Percentiles rank a stretch among this genome's conserved stretches.
These are phyloP conservation scores for Conticribra weissflogii DNA, from an alignment of 108 stramenopile genomes.

Conservation along the genomic window DNA sequence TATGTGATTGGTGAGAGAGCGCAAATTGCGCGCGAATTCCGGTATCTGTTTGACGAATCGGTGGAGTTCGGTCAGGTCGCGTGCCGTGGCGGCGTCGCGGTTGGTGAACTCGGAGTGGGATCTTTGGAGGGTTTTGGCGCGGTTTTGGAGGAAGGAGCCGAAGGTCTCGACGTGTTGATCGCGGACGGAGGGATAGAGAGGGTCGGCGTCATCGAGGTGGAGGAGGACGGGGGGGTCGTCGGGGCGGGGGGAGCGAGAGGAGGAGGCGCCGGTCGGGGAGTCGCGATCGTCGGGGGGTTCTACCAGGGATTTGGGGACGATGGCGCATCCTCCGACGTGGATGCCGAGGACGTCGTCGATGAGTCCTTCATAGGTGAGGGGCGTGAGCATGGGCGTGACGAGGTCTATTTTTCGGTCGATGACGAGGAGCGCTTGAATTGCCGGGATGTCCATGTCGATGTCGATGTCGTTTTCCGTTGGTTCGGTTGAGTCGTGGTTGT, in stretches of 20 bases:
- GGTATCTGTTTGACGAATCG: slow-evolving; percentile 98
- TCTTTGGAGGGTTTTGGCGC: slow-evolving; percentile 90
- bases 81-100: slow-evolving; percentile 87
- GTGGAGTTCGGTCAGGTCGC: slow-evolving; percentile 94
- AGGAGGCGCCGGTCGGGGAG: slow-evolving; percentile 21
- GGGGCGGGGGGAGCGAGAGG: neutral
- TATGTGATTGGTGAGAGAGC: slow-evolving; percentile 92
- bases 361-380: slow-evolving; percentile 96
- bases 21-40: slow-evolving; percentile 65
- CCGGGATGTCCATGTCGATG: too few relatives aligned
- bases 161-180: slow-evolving; percentile 95
- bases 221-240: slow-evolving; percentile 32
- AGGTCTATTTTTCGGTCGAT: slow-evolving; percentile 92
- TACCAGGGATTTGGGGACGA: slow-evolving; percentile 48
- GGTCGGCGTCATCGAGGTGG: slow-evolving; percentile 85
- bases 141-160: slow-evolving; percentile 92
- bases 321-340: slow-evolving; percentile 61
- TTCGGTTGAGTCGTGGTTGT: neutral
- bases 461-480: neutral
- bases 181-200: slow-evolving; percentile 91
- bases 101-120: slow-evolving; percentile 90
- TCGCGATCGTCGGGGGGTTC: slow-evolving; percentile 70
- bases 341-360: slow-evolving; percentile 94
- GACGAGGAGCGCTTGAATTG: slow-evolving; percentile 81
- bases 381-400: slow-evolving; percentile 93